Evolutionary conservation across 2,329 filamentous ascomycete species (phyloP), one percentile per base, ranked within the genome.

Genomic region (Aspergillus brasiliensis): DNA sequence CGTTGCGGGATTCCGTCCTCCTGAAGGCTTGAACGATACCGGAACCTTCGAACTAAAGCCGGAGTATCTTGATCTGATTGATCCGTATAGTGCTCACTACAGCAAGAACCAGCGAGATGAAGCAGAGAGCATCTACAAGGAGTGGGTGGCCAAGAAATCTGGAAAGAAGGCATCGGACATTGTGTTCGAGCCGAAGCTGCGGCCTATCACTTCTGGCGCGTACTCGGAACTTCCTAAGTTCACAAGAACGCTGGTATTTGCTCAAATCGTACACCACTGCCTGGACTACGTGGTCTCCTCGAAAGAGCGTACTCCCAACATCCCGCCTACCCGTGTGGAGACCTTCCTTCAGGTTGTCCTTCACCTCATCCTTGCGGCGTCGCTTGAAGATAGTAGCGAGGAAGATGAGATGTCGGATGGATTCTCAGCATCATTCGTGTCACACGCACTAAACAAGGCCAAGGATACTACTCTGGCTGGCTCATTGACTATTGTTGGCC

Each of bases 101-200:
- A 96, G 88, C 70, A 96, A 97, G 73, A 99, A 99, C 70, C 94
- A 98, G 75, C 87, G 95, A 53, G 95, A 99, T 72, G 95, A 99
- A 74, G 92, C 94, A 0, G 95, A 99, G 76, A 88, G 86, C 66
- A 90, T 92, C 3, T 97, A 95, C 79, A 92, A 90, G 68, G 89
- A 90, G 70, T 90, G 91, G 81, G 88, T 95, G 81, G 91, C 92
- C 10, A 92, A 92, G 78, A 92, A 91, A 77, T 92, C 89, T 0
- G 92, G 93, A 17, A 92, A 93, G 73, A 83, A 88, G 46, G 80
- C 85, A 1, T 87, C 91, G 42, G 92, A 97, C 56, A 88, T 98
- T 60, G 92, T 98, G 2, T 97, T 91, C 72, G 94, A 98, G 75
- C 93, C 96, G 0, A 91, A 88, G 68, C 83, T 97, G 51, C 87